Evolutionary conservation across 169 alveolate genomes (phyloP), one percentile per base, ranked within the genome.

Genomic region (Eimeria necatrix): DNA sequence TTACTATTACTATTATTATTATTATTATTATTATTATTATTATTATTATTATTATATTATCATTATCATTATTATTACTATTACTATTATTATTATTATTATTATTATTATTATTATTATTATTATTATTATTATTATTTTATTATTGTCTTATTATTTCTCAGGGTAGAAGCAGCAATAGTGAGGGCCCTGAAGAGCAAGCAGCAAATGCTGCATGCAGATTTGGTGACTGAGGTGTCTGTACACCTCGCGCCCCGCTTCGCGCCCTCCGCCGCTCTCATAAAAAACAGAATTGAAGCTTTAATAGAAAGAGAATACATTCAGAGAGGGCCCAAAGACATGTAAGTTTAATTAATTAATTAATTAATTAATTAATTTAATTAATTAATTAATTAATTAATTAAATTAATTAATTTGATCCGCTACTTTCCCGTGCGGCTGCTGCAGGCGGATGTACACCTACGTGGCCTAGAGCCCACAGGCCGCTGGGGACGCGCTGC

Each of bases 291-390:
- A 64, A 95, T 97, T 32, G 97, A 96, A 80, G 83, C 91, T 24
- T 84, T 97, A 12, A 96, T 97, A 22, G 98, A 97, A 32, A 64
- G 97, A 41, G 98, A 97, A 68, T 97, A 90, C 61, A 71, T 97
- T 70, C 96, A 94, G 12, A 88, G 98, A 68, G 96, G 88, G 18
- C 60, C 73, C 14, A 64, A n/a, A 4, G 89, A 90, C 68, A 88
- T 95, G 96, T 95, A 94, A 74, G 60, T 68, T 18, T 3, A 16
- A 7, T 68, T 14, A 14, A 18, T 24, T 14, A 12, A 68, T 16
- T 8, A 68, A 0, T 18, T 18, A 1, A 0, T 68, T n/a, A 16
- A 68, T 7, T 8, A 2, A 14, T 14, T 8, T n/a, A 10, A 0
- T 24, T 18, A 10, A n/a, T 24, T 14, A 12, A 68, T 16, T 8